Base-by-base conservation (phyloP, 768 basidiomycete genomes). In the Naematelia encephala region DNA sequence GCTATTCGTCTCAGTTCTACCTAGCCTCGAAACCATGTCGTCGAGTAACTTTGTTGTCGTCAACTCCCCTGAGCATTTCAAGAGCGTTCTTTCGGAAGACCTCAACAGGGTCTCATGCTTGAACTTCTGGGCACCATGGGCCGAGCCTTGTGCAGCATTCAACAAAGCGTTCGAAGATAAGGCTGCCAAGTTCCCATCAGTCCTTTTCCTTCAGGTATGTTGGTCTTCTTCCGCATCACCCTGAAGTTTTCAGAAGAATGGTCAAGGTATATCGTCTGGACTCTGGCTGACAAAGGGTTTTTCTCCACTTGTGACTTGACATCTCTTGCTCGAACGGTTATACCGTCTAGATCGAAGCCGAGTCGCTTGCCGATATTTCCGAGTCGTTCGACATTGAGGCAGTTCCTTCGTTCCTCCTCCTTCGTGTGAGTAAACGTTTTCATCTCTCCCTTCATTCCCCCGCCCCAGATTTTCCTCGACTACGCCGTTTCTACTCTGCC, bases 41-140 rank as follows among this genome's bases (percentile, higher is more conserved):
- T 43, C 67, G 11, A 61, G 72, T 21, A 85, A 85, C 66, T 70
- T 82, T 60, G 60, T 80, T 69, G 66, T 66, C 13, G 82, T 94
- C 51, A 72, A 78, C 22, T 88, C 88, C 2, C 77, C 89, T 1
- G 78, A 82, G 1, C 83, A 90, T 51, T 91, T 98, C 79, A 85
- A 90, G 74, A 70, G 79, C 5, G 77, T 89, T 8, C 84, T 97
- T 48, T 86, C 85, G 0, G 70, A 77, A 21, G 93, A 98, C 78
- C 84, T 99, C 29, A 78, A 83, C 19, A 81, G 89, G 21, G 83
- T 94, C 22, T 92, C 92, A 3, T 80, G 94, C 34, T 85, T 96
- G 72, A 90, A 89, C 79, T 99, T 97, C 77, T 93, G 91, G 88
- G 90, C 93, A 44, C 84, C 77, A 88, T 81, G 91, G 90, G 96